Base-by-base conservation (phyloP, 1,139 yeast species). In the Yamadazyma taylorii region DNA sequence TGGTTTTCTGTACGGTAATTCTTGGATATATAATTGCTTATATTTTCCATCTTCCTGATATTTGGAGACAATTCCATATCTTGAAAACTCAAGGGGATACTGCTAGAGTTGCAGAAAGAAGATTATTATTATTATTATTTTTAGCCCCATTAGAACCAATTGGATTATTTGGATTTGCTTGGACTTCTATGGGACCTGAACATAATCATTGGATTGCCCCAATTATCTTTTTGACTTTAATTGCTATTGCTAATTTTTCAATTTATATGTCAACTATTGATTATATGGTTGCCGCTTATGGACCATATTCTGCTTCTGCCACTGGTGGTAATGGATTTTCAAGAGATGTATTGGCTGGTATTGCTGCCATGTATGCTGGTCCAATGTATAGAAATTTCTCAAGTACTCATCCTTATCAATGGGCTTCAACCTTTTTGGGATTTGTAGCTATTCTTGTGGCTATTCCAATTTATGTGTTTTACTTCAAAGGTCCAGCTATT, bases 271-370 rank as follows among this genome's bases (percentile, higher is more conserved):
- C 67, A 13, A 63, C 70, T 14, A 62, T 64, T 36, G 69, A 63
- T 48, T 63, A 61, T 40, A 62, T 63, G 69, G 54, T 63, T 30
- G 64, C 63, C 3, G 63, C 67, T n/a, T 63, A 63, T 39, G 68
- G 67, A 6, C 63, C 62, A n/a, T 63, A 63, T 43, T 58, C 68
- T 22, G 67, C 69, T 3, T 63, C 69, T 12, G 69, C 69, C 7
- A 64, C 70, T 5, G 69, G 69, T 14, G 70, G 70, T 31, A 64
- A 64, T 40, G 70, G 68, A 7, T 62, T 63, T 42, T 63, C 70
- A n/a, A 50, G 70, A 41, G 70, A 64, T 41, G 58, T 63, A 35
- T 48, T 64, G 34, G 68, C 69, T 1, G 70, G 70, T 46, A 47
- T 63, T 28, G 51, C 65, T 4, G 58, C 69, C 17, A 60, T 63